phyloP scores from a whole-genome alignment of 345 rosid genomes.

The Populus davidiana region DNA sequence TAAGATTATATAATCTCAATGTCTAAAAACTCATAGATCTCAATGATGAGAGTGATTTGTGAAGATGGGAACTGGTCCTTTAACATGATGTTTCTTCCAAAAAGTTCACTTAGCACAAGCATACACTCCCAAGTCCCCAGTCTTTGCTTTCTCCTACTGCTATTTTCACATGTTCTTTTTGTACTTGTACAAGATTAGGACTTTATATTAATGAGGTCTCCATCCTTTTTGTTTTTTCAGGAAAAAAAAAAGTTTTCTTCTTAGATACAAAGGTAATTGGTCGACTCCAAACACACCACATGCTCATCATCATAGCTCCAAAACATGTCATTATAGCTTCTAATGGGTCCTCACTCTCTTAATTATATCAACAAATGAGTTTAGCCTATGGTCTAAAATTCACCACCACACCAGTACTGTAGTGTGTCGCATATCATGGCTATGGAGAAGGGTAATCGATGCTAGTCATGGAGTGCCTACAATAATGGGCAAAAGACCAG shows the following conservation, averaged over 20 bases:
- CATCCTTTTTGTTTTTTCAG: neutral
- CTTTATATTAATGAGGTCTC: neutral
- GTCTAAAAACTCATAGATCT: neutral
- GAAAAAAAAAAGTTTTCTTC: neutral
- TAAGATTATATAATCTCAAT: neutral
- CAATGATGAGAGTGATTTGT: neutral
- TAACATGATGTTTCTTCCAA: neutral
- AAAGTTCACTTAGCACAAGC: neutral
- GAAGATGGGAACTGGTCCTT: neutral
- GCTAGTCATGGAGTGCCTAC: neutral
- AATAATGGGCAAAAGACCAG: neutral
- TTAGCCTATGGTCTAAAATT: neutral
- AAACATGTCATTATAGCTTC: neutral
- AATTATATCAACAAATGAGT: neutral
- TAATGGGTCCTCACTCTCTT: constrained; percentile 2
- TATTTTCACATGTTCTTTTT: constrained; percentile 4
- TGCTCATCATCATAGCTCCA: constrained; percentile 15
- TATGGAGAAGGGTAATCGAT: neutral
- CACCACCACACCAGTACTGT: neutral
- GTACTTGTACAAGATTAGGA: constrained; percentile 10
- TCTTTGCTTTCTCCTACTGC: neutral
- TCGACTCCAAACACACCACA: constrained; percentile 7
- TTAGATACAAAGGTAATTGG: neutral
- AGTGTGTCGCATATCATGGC: neutral
- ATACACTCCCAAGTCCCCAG: neutral